Base-by-base conservation (phyloP, 805 yeast species). In the Phaffomyces opuntiae region DNA sequence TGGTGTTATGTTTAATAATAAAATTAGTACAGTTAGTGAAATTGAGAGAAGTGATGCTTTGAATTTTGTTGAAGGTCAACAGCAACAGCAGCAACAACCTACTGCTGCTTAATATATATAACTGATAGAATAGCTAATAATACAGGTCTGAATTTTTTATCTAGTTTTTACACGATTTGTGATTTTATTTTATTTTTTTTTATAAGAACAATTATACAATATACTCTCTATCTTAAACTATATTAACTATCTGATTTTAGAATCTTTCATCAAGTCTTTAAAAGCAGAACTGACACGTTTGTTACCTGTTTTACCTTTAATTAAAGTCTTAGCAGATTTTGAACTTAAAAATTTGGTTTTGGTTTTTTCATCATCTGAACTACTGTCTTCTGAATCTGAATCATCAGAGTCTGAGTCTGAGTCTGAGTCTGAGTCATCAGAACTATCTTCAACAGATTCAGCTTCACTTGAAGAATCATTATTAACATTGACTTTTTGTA, bases 1-100 rank as follows among this genome's bases (percentile, higher is more conserved):
- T 61, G 96, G 97, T 19, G 96, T 93, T 1, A 78, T 80, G 68
- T 91, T 81, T 61, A 79, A 78, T 49, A 83, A 87, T 59, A 87
- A 87, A 57, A 87, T 86, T 40, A 87, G 96, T 46, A 74, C 84
- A 0, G 82, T 91, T 2, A 73, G 77, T 49, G 86, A 82, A 48
- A 86, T 91, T 46, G 70, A 75, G 24, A 74, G 75, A 47, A 80
- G 78, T 4, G 85, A 82, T 39, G 98, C 99, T 4, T 64, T 87
- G 53, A 73, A 78, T n/a, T 88, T 93, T 63, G 83, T 91, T 16
- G 93, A 84, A 55, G 88, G 88, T 16, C 81, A 77, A 53, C 71
- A 66, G 43, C 51, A 49, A 9, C 55, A 66, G 44, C 52, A 49
- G 12, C 53, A 48, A 53, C 39, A 58, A 56, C 27, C n/a, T 12